Evolutionary conservation across 768 basidiomycete genomes (phyloP), one percentile per base, ranked within the genome.

Genomic region (Lactifluus hygrophoroides): DNA sequence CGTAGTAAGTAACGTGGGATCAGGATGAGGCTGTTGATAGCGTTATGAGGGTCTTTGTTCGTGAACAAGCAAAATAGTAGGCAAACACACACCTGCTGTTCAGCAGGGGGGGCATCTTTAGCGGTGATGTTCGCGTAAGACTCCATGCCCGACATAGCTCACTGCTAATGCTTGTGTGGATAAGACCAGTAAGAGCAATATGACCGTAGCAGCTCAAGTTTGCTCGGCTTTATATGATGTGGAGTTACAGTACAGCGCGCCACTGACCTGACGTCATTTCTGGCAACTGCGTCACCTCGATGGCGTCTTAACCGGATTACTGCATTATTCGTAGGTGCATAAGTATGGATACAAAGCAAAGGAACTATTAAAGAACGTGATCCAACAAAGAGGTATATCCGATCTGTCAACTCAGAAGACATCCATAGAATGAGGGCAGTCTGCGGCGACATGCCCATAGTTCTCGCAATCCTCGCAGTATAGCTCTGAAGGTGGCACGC

Each of bases 381-480:
- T 40, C 42, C 38, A 37, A 50, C 43, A n/a, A 54, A 49, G 32
- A 50, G 37, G 51, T 51, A 51, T 60, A 60, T 55, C 35, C 27
- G 23, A 38, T 47, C 40, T 38, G 14, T 49, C 30, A 35, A 42
- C 49, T 64, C 45, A 62, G 73, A 94, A 94, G 57, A 94, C 87
- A 72, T 94, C 92, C 70, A 85, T 71, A 11, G 90, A 90, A 69
- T 91, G 83, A 40, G 90, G 90, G 67, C 92, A 94, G 60, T 91
- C 80, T 35, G 78, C 79, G 5, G 90, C 81, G 37, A 76, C 67
- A 69, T 94, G 91, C 8, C 90, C 91, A 51, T 80, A 77, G 57
- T 80, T 80, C 73, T 93, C 92, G 68, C 92, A 94, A 63, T 94
- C 90, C 53, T 85, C 86, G 69, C 92, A 94, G 67, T 80, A 88